Conservation (phyloP, 805 yeast genomes). For the Candida ficus region DNA sequence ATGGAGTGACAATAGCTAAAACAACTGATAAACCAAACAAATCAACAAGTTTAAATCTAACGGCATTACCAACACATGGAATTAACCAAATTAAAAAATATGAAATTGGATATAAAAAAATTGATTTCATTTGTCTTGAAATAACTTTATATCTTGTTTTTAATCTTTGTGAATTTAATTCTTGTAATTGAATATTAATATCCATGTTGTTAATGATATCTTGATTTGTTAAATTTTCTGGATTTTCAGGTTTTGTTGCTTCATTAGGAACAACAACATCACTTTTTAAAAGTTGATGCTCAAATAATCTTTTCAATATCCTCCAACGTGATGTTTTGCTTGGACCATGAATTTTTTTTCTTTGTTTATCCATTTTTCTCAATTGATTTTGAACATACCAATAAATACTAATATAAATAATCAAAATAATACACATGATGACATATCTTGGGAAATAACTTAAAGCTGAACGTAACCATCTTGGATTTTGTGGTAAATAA, state of each 20-base stretch:
- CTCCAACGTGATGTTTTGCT: constrained; percentile 5
- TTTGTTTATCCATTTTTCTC: constrained; percentile 16
- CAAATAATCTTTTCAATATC: constrained; percentile 1
- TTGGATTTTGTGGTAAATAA: constrained; percentile 65
- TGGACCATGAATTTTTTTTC: not conserved
- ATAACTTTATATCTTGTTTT: constrained; percentile 60
- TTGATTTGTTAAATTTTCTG: constrained; percentile 1
- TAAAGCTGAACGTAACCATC: constrained; percentile 67
- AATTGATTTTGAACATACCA: constrained; percentile 59
- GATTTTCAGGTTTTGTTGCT: too few species aligned
- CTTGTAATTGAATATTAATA: constrained; percentile 18
- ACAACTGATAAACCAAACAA: constrained; percentile 59
- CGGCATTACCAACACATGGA: constrained; percentile 64
- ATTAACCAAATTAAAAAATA: constrained; percentile 78
- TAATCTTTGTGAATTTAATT: constrained; percentile 35
- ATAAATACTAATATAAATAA: constrained; percentile 67
- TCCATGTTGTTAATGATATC: constrained; percentile 11
- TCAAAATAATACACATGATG: constrained; percentile 55
- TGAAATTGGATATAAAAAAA: constrained; percentile 81
- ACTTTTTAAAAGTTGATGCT: not conserved
- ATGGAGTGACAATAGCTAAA: constrained; percentile 75
- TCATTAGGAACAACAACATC: too few species aligned
- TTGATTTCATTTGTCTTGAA: constrained; percentile 70
- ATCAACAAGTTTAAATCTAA: constrained; percentile 46
- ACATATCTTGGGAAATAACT: constrained; percentile 81